phyloP scores from a whole-genome alignment of 805 yeast species.

The Blastobotrys robertii region DNA sequence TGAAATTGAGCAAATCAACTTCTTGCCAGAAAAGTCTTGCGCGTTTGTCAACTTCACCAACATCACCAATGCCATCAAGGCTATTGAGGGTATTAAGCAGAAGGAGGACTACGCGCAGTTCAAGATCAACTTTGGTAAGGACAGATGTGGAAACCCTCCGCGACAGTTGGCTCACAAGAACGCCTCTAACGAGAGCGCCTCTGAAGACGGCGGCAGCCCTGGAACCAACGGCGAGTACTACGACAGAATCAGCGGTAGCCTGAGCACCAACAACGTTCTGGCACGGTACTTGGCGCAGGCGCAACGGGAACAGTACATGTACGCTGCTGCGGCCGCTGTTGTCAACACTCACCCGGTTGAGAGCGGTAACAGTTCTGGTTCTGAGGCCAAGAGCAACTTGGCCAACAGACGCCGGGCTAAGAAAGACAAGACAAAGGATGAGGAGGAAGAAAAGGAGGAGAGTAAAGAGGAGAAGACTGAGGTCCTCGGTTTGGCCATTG shows the following conservation, averaged over 20 bases:
- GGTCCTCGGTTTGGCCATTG: neutral
- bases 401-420: neutral
- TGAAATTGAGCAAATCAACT: constrained; percentile 90
- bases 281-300: constrained; percentile 68
- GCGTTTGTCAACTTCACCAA: constrained; percentile 88
- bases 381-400: neutral
- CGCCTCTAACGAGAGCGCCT: neutral
- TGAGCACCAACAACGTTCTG: constrained; percentile 38
- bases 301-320: constrained; percentile 40
- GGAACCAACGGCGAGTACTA: constrained; percentile 1
- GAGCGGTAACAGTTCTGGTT: no score
- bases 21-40: constrained; percentile 72
- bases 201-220: neutral
- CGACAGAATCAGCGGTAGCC: neutral
- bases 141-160: constrained; percentile 91
- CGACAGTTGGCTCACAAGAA: constrained; percentile 27
- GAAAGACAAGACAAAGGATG: neutral
- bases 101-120: constrained; percentile 50
- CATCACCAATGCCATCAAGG: constrained; percentile 83
- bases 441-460: neutral
- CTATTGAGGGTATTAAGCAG: constrained; percentile 82
- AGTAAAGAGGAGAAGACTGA: neutral
- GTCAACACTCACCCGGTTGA: neutral
- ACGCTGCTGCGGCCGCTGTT: constrained; percentile 17
- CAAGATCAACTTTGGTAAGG: constrained; percentile 87